These are phyloP conservation scores for Pseudopediastrum boryanum DNA, from an alignment of 139 green algal species.

Conservation along the genomic window DNA sequence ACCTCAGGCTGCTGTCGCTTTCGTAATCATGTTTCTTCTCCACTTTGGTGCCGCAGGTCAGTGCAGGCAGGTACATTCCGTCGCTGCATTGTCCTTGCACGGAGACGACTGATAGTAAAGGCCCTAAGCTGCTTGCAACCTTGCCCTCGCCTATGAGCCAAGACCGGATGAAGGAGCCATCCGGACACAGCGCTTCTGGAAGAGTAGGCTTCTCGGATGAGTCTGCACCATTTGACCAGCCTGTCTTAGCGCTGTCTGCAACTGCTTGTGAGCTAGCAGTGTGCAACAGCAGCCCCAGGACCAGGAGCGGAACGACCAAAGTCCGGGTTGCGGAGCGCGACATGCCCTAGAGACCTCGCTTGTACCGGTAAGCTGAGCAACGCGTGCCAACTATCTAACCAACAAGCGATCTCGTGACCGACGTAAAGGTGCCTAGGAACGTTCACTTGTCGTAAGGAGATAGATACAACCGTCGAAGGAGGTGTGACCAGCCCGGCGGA, in stretches of 20 bases:
- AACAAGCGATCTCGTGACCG: too few relatives aligned
- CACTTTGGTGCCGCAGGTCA: background rate
- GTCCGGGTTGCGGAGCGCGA: too few relatives aligned
- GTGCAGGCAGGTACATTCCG: background rate
- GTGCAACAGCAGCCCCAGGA: background rate
- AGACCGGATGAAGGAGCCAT: background rate
- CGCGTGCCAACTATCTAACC: too few relatives aligned
- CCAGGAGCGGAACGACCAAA: too few relatives aligned
- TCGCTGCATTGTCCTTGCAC: slow-evolving; percentile 1
- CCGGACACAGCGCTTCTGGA: background rate
- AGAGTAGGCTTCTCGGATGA: background rate
- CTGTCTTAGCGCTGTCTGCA: background rate
- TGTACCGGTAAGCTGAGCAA: too few relatives aligned
- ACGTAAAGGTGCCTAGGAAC: too few relatives aligned
- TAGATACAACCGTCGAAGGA: too few relatives aligned
- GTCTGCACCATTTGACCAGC: background rate
- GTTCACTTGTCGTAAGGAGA: too few relatives aligned
- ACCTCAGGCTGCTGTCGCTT: background rate
- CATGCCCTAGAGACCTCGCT: too few relatives aligned
- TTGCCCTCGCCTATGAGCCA: slow-evolving; percentile 1
- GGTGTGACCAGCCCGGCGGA: too few relatives aligned
- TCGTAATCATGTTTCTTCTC: background rate
- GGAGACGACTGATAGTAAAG: background rate
- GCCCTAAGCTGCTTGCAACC: background rate
- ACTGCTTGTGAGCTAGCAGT: background rate